Percentiles rank a stretch among this genome's conserved stretches.
Conservation (phyloP, 345 rosid genomes). For the Clarkia xantiana region DNA sequence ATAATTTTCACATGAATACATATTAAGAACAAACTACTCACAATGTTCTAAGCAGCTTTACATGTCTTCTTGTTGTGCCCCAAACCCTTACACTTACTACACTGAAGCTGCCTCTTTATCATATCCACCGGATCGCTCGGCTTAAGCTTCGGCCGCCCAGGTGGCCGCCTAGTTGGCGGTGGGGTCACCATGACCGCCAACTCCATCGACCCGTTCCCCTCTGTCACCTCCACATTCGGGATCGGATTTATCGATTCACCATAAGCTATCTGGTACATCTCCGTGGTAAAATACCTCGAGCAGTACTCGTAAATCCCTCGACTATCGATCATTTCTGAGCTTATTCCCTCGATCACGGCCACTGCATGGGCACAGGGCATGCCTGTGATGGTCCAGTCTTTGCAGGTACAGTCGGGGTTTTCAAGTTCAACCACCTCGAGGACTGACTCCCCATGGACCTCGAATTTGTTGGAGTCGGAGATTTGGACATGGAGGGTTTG, state of each 20-base stretch:
- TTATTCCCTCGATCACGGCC: conserved; percentile 39
- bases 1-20: too few relatives aligned
- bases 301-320: conserved; percentile 66
- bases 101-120: conserved; percentile 73
- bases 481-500: conserved; percentile 42
- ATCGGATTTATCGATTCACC: conserved; percentile 54
- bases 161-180: conserved; percentile 68
- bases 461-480: conserved; percentile 41
- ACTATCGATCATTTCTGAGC: conserved; percentile 4
- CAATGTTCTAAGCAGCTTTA: conserved; percentile 30
- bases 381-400: conserved; percentile 57
- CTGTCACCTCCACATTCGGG: conserved; percentile 51
- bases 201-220: conserved; percentile 26
- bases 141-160: conserved; percentile 73
- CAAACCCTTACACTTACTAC: conserved; percentile 94
- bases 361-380: conserved; percentile 76
- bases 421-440: conserved; percentile 44
- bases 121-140: conserved; percentile 46
- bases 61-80: conserved; percentile 96
- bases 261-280: conserved; percentile 37
- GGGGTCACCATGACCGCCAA: conserved; percentile 49
- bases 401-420: conserved; percentile 69
- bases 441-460: conserved; percentile 22
- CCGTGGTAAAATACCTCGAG: conserved; percentile 46
- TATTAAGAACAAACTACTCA: not conserved